A percentile compares a stretch with the other conserved stretches of the same genome.
Evolutionary conservation across 768 basidiomycete species (phyloP).

Genomic region (Termitomyces sp.): DNA sequence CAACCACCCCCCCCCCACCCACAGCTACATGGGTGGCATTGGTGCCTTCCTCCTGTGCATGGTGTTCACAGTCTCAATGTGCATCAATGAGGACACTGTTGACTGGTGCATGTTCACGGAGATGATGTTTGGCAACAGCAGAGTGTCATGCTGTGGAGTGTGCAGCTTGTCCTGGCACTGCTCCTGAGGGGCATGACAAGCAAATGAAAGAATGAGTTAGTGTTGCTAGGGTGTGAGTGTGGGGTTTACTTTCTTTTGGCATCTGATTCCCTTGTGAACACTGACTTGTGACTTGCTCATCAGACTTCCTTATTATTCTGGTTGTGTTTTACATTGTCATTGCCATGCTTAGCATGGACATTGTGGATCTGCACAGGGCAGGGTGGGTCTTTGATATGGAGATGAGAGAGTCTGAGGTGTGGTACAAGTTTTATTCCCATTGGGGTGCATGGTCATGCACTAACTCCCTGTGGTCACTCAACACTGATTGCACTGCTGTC

Average conservation of each 20-base stretch:
- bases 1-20: neutral
- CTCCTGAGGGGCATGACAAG: constrained; percentile 77
- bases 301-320: constrained; percentile 82
- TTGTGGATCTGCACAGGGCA: constrained; percentile 50
- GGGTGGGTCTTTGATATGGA: constrained; percentile 90
- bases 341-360: constrained; percentile 54
- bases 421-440: constrained; percentile 87
- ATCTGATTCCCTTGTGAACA: too few species aligned
- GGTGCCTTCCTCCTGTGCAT: constrained; percentile 90
- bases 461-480: too few species aligned
- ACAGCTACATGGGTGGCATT: constrained; percentile 88
- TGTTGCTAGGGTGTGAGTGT: constrained; percentile 82
- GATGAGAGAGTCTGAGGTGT: constrained; percentile 35
- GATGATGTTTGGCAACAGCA: constrained; percentile 62
- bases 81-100: constrained; percentile 75
- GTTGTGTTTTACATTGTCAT: constrained; percentile 81
- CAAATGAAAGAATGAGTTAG: constrained; percentile 78
- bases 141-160: constrained; percentile 72
- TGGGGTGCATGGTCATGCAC: too few species aligned
- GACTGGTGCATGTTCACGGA: constrained; percentile 60
- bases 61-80: constrained; percentile 82
- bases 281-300: too few species aligned
- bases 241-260: constrained; percentile 41
- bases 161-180: constrained; percentile 75
- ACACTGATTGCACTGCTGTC: neutral